Base-by-base conservation (phyloP, 495 filamentous ascomycete species). In the Xanthoparmelia taractica region DNA sequence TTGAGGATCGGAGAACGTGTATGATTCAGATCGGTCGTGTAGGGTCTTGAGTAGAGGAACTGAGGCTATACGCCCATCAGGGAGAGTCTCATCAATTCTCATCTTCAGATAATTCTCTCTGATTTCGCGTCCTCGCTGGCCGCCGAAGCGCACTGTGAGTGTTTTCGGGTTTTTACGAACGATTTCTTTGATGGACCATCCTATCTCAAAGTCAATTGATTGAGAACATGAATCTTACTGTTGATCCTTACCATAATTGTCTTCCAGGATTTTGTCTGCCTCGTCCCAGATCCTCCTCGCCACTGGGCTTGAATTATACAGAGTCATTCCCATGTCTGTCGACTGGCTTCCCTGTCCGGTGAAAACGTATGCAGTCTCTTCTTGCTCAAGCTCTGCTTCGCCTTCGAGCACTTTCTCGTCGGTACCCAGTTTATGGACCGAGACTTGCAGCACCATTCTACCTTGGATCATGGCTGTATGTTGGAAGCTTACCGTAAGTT, bases 341-440 rank as follows among this genome's bases (percentile, higher is more conserved):
- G 69, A 65, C 59, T 80, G 77, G 41, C 71, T 74, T 3, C 77
- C 77, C 58, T 80, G 77, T 7, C 77, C 77, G 5, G 75, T 76
- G 56, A 80, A 80, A 18, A 80, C 36, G 65, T 78, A 78, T 5
- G 73, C 76, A 3, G 77, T 76, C 6, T 33, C 52, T 8, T 67
- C 63, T 47, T 75, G 74, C n/a, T 76, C 72, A 5, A 78, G 61
- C 45, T 73, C 71, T 1, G 76, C 75, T 52, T 76, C 69, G 0
- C 61, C 77, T 7, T n/a, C 13, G 13, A 57, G 13, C 34, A 57
- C 55, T 25, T 57, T 37, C 34, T 57, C 55, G 4, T 20, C 34
- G 7, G 55, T 57, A 23, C 8, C 55, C 13, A n/a, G 2, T 40
- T 23, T 57, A 23, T 20, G 7, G 8, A 67, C 59, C 4, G 5